These are phyloP conservation scores for Carex myosuroides DNA, from an alignment of 176 grass and related monocot genomes.

Conservation along the genomic window DNA sequence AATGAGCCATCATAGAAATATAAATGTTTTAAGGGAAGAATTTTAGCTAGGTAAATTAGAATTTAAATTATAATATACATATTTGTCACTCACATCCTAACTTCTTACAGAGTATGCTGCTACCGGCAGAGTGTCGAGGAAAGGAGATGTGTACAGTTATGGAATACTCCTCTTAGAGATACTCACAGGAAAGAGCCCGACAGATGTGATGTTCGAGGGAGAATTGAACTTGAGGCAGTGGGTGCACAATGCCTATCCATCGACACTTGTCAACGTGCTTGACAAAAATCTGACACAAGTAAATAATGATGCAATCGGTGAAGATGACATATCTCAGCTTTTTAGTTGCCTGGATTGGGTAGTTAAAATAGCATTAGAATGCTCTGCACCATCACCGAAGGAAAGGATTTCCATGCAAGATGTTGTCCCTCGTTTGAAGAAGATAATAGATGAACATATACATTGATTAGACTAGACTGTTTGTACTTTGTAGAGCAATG, in stretches of 20 bases:
- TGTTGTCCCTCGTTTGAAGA: slow-evolving; percentile 9
- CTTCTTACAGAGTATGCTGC: not conserved
- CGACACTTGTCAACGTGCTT: not conserved
- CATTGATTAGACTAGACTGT: not conserved
- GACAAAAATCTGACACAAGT: not conserved
- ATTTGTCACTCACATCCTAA: not conserved
- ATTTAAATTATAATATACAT: not conserved
- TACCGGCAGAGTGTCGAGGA: slow-evolving; percentile 9
- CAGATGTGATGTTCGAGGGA: slow-evolving; percentile 23
- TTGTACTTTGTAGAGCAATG: not conserved
- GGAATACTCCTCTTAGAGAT: slow-evolving; percentile 15
- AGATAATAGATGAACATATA: slow-evolving; percentile 8
- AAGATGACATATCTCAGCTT: not conserved
- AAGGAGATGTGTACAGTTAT: slow-evolving; percentile 26
- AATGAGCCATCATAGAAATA: not conserved
- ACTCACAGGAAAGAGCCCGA: slow-evolving; percentile 19
- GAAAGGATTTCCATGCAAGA: slow-evolving; percentile 23
- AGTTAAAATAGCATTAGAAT: slow-evolving; percentile 11
- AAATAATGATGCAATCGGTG: not conserved
- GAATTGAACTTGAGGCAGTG: slow-evolving; percentile 22
- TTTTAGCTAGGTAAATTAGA: not conserved
- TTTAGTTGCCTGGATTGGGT: not conserved
- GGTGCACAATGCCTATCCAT: slow-evolving; percentile 24
- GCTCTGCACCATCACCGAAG: not conserved
- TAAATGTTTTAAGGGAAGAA: not conserved